Percentiles rank a stretch among this genome's conserved stretches.
Conservation (phyloP, 1,284 basidiomycete species). For the Apiotrichum brassicae region DNA sequence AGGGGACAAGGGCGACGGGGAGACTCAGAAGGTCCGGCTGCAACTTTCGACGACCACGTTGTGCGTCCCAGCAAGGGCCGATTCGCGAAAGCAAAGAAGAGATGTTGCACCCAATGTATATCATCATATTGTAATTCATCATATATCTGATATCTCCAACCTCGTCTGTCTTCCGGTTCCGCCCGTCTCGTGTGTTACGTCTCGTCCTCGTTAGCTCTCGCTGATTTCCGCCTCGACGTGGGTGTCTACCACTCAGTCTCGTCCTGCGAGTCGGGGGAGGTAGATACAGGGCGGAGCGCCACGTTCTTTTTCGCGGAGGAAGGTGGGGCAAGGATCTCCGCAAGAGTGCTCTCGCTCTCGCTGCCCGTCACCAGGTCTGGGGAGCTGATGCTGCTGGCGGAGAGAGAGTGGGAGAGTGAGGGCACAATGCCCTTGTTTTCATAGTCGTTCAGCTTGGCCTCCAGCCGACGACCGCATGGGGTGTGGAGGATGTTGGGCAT, state of each 20-base stretch:
- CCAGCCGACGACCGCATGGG: slow-evolving; percentile 39
- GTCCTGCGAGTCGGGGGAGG: slow-evolving; percentile 4
- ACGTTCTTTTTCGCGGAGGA: not conserved
- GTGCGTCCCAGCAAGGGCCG: no score
- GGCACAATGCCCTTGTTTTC: slow-evolving; percentile 14
- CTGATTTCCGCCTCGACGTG: no score
- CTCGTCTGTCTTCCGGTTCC: no score
- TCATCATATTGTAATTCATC: no score
- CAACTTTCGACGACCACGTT: no score
- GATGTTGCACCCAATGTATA: no score
- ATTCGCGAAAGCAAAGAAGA: no score
- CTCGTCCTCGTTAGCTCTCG: no score
- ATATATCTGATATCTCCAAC: no score
- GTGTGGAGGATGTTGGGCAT: slow-evolving; percentile 34
- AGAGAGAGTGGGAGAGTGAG: not conserved
- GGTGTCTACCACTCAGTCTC: not conserved
- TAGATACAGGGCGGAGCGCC: slow-evolving; percentile 4
- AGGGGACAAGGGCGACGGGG: no score
- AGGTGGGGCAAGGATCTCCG: not conserved
- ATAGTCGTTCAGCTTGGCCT: slow-evolving; percentile 24
- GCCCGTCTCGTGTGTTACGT: no score
- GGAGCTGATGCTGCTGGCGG: not conserved
- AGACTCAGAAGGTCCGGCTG: no score
- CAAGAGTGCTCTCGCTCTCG: not conserved
- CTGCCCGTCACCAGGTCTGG: not conserved